These are phyloP conservation scores for Stenogyne calaminthoides DNA, from an alignment of 305 asterid species.

Conservation along the genomic window DNA sequence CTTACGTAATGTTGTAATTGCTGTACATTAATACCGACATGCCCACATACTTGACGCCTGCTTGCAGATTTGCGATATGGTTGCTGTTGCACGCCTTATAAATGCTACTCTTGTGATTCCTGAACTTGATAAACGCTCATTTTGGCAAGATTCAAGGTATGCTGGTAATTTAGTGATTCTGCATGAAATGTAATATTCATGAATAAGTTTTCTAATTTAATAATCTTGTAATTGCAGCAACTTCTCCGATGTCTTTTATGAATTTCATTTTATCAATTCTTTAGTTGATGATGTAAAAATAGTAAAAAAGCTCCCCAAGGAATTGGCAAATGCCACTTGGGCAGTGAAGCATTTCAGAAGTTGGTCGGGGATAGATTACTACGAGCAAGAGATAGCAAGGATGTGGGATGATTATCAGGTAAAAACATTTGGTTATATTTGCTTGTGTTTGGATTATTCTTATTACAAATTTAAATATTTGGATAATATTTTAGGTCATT, in stretches of 20 bases:
- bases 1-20: neutral
- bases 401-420: conserved; percentile 92
- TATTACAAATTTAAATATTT: conserved; percentile 16
- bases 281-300: conserved; percentile 76
- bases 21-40: conserved; percentile 12
- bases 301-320: conserved; percentile 70
- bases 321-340: conserved; percentile 58
- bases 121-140: conserved; percentile 89
- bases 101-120: conserved; percentile 98
- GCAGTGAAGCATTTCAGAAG: conserved; percentile 92
- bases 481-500: conserved; percentile 59
- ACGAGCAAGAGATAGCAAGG: conserved; percentile 75
- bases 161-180: neutral
- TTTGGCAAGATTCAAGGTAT: conserved; percentile 97
- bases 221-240: conserved; percentile 59
- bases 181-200: conserved; percentile 10
- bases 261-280: conserved; percentile 68
- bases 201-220: conserved; percentile 18
- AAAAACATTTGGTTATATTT: conserved; percentile 7
- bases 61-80: conserved; percentile 97
- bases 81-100: conserved; percentile 91
- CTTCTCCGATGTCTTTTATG: conserved; percentile 94
- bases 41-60: conserved; percentile 21
- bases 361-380: conserved; percentile 93
- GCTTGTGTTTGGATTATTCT: neutral